A percentile compares a stretch with the other conserved stretches of the same genome.
phyloP scores from a whole-genome alignment of 768 basidiomycete species.

The Leccinum uliginosum region DNA sequence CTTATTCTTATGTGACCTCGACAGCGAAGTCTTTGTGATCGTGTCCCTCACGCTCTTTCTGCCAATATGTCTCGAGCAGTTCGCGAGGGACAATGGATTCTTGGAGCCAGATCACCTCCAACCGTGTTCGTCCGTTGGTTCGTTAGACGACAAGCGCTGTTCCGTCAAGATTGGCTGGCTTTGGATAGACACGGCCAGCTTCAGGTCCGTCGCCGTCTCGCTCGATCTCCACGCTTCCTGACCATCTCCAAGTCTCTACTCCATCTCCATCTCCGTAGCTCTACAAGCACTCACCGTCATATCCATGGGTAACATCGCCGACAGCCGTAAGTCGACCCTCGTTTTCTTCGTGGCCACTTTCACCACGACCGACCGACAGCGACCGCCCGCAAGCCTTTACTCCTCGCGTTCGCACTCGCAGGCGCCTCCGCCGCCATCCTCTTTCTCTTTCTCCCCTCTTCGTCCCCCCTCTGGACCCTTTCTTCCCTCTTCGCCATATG shows the following conservation, averaged over 20 bases:
- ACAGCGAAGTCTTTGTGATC: slow-evolving; percentile 76
- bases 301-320: slow-evolving; percentile 88
- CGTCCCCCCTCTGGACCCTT: slow-evolving; percentile 65
- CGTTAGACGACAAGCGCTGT: slow-evolving; percentile 52
- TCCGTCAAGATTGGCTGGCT: slow-evolving; percentile 77
- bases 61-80: slow-evolving; percentile 82
- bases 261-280: slow-evolving; percentile 83
- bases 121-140: slow-evolving; percentile 45
- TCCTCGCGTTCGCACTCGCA: slow-evolving; percentile 67
- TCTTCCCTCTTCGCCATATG: slow-evolving; percentile 65
- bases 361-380: slow-evolving; percentile 34
- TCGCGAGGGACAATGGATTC: slow-evolving; percentile 85
- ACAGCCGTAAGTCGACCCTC: slow-evolving; percentile 60
- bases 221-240: background rate
- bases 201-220: slow-evolving; percentile 54
- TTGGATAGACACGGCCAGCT: slow-evolving; percentile 91
- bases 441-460: slow-evolving; percentile 72
- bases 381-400: slow-evolving; percentile 69
- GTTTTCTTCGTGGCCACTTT: background rate
- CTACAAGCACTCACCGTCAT: slow-evolving; percentile 93
- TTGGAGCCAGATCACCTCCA: slow-evolving; percentile 60
- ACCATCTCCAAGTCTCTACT: slow-evolving; percentile 58
- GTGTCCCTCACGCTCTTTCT: slow-evolving; percentile 79
- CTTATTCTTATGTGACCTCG: background rate
- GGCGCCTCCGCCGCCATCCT: slow-evolving; percentile 66